Conservation (phyloP, 139 green algal genomes). For the Chlamydomonas sphaeroides region DNA sequence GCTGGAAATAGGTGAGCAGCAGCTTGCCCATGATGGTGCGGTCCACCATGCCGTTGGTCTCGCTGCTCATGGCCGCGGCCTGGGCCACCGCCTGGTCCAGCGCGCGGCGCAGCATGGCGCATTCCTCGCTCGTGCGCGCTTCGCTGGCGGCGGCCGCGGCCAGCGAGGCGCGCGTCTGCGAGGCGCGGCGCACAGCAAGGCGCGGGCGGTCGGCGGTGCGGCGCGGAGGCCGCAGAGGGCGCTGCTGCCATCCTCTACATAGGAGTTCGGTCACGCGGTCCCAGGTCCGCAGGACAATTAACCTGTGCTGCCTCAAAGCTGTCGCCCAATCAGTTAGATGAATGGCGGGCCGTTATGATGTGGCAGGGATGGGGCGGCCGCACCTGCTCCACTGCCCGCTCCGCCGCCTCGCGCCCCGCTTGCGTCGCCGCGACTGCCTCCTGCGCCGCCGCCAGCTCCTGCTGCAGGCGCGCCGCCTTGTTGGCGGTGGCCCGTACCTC, state of each 20-base stretch:
- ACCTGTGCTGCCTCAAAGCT: too few relatives aligned
- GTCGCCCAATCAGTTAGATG: too few relatives aligned
- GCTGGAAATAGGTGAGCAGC: conserved; percentile 76
- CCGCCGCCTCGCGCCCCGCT: conserved; percentile 34
- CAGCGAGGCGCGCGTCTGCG: conserved; percentile 8
- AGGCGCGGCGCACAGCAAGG: too few relatives aligned
- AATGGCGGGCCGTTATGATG: too few relatives aligned
- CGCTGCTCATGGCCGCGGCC: conserved; percentile 46
- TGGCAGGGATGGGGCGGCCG: too few relatives aligned
- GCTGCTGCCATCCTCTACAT: too few relatives aligned
- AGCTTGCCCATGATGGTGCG: conserved; percentile 72
- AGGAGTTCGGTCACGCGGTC: too few relatives aligned
- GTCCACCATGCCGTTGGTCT: conserved; percentile 61
- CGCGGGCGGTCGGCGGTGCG: too few relatives aligned
- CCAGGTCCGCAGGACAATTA: too few relatives aligned
- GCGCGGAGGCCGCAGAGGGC: too few relatives aligned
- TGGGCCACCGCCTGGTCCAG: conserved; percentile 53
- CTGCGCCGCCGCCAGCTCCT: conserved; percentile 47
- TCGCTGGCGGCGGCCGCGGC: neutral
- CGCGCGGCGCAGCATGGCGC: conserved; percentile 63
- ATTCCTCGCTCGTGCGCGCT: conserved; percentile 55
- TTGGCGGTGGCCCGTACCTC: conserved; percentile 42
- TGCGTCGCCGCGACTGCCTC: conserved; percentile 8
- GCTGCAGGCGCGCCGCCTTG: neutral
- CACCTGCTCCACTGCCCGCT: conserved; percentile 11